phyloP scores from a whole-genome alignment of 2,329 filamentous ascomycete species.

The Calonectria pseudoreteaudii region DNA sequence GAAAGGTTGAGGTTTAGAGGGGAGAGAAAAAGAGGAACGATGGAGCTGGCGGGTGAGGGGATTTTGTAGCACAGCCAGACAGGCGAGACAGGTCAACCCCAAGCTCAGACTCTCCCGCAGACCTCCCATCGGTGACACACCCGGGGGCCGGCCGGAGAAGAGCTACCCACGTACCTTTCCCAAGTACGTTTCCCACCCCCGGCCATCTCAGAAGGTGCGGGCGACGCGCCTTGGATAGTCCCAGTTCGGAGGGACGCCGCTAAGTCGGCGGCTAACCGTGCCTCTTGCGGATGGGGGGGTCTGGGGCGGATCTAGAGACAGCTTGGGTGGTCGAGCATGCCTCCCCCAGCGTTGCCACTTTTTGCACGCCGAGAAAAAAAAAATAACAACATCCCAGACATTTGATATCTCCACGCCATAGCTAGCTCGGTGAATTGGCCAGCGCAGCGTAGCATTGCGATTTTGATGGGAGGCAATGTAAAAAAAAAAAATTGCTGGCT shows the following conservation, averaged over 20 bases:
- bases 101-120: slow-evolving; percentile 27
- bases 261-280: slow-evolving; percentile 29
- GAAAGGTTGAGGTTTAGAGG: slow-evolving; percentile 34
- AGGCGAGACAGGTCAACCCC: slow-evolving; percentile 16
- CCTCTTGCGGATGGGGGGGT: slow-evolving; percentile 37
- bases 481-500: slow-evolving; percentile 25
- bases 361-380: slow-evolving; percentile 11
- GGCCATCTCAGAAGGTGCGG: slow-evolving; percentile 9
- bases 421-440: slow-evolving; percentile 16
- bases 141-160: slow-evolving; percentile 36
- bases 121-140: slow-evolving; percentile 41
- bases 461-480: neutral
- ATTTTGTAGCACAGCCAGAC: slow-evolving; percentile 40
- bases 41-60: slow-evolving; percentile 40
- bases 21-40: slow-evolving; percentile 38
- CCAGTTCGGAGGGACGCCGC: slow-evolving; percentile 21
- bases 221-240: slow-evolving; percentile 12
- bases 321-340: slow-evolving; percentile 11
- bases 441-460: neutral
- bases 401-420: slow-evolving; percentile 13
- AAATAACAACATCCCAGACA: slow-evolving; percentile 7
- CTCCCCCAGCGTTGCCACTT: slow-evolving; percentile 24
- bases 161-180: slow-evolving; percentile 33
- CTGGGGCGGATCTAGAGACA: slow-evolving; percentile 32
- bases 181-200: slow-evolving; percentile 1